Evolutionary conservation across 2,329 filamentous ascomycete genomes (phyloP).

Genomic region (Aspergillus flavus): DNA sequence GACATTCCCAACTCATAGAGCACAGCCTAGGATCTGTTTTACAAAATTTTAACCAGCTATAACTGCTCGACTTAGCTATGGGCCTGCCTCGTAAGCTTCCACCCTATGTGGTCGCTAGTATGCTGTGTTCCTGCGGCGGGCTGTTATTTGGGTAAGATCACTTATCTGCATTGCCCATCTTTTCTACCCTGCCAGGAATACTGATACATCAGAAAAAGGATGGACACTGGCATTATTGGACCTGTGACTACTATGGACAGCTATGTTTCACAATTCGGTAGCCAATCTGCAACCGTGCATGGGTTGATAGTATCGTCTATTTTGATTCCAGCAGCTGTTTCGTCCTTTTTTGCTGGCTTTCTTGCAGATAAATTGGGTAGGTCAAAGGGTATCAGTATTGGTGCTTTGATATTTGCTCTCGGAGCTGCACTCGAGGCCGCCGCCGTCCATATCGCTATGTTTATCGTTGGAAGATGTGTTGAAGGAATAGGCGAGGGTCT

Average conservation of each 20-base stretch:
- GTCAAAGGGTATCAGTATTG: slow-evolving; percentile 52
- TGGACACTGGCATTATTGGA: slow-evolving; percentile 61
- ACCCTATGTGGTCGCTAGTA: slow-evolving; percentile 22
- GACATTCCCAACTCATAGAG: too few relatives aligned
- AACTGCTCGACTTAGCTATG: slow-evolving; percentile 6
- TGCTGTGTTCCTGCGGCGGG: slow-evolving; percentile 23
- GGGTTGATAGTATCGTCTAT: slow-evolving; percentile 64
- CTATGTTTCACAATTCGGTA: slow-evolving; percentile 55
- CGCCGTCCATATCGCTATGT: slow-evolving; percentile 52
- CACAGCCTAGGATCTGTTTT: too few relatives aligned
- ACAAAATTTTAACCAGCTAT: not conserved
- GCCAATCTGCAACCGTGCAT: slow-evolving; percentile 54
- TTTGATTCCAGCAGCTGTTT: slow-evolving; percentile 59
- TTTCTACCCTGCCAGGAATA: not conserved
- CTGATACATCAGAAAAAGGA: slow-evolving; percentile 8
- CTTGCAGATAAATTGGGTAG: slow-evolving; percentile 57
- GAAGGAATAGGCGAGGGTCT: slow-evolving; percentile 63
- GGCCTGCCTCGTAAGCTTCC: slow-evolving; percentile 14
- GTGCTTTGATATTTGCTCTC: slow-evolving; percentile 55
- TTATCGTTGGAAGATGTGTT: slow-evolving; percentile 58
- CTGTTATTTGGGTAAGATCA: slow-evolving; percentile 21
- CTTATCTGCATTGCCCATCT: not conserved
- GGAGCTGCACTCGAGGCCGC: slow-evolving; percentile 58
- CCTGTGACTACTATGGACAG: slow-evolving; percentile 61
- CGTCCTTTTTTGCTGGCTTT: slow-evolving; percentile 60